phyloP scores from a whole-genome alignment of 306 rosid genomes.

The Cicer yamashitae region DNA sequence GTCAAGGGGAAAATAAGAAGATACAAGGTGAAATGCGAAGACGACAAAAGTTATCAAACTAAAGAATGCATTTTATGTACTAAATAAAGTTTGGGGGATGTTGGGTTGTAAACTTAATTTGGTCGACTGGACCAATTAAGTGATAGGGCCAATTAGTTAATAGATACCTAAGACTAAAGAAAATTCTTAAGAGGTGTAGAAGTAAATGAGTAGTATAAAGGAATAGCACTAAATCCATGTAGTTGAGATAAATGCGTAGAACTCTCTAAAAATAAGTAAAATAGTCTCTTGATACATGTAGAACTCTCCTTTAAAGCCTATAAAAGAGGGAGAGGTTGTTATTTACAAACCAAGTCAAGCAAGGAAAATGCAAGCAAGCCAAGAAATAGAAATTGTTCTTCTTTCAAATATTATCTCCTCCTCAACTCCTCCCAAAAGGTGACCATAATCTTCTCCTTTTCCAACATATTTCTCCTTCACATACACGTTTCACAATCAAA shows the following conservation, averaged over 20 bases:
- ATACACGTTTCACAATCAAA: too few species aligned
- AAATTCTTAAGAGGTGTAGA: not conserved
- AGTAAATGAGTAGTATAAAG: not conserved
- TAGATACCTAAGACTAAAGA: too few species aligned
- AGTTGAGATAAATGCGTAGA: not conserved
- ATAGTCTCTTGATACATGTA: too few species aligned
- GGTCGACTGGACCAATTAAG: not conserved
- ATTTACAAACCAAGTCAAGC: not conserved
- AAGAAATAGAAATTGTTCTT: not conserved
- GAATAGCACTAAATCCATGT: not conserved
- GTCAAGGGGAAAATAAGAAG: too few species aligned
- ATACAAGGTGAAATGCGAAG: too few species aligned
- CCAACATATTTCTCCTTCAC: too few species aligned
- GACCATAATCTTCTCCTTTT: too few species aligned
- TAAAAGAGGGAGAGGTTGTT: not conserved
- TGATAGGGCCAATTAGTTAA: not conserved
- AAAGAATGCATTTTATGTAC: too few species aligned
- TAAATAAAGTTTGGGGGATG: too few species aligned
- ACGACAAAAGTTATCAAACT: too few species aligned
- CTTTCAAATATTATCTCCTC: not conserved
- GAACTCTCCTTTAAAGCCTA: not conserved
- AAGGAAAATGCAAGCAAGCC: too few species aligned
- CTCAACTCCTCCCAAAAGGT: too few species aligned
- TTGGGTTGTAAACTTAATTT: not conserved
- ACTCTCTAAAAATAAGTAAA: not conserved